phyloP scores from a whole-genome alignment of 108 stramenopile species.

The Nitzschia putrida region DNA sequence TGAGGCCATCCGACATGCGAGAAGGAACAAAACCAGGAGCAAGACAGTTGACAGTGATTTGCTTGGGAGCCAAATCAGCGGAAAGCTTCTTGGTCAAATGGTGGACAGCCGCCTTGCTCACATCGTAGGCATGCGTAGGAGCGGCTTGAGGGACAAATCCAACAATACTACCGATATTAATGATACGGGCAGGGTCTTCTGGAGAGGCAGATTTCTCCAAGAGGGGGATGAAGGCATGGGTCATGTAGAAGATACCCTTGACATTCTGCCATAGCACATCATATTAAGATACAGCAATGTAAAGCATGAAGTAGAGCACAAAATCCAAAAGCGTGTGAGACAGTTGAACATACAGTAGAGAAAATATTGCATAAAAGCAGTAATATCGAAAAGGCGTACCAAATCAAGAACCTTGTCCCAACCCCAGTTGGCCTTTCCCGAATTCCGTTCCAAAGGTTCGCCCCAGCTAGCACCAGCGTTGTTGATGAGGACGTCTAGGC shows the following conservation, averaged over 20 bases:
- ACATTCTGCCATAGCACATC: constrained; percentile 85
- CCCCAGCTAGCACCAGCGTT: constrained; percentile 78
- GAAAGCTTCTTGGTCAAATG: constrained; percentile 88
- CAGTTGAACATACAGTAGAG: neutral
- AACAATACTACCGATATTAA: constrained; percentile 92
- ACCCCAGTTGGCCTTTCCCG: constrained; percentile 90
- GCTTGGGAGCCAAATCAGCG: constrained; percentile 76
- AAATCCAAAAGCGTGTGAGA: neutral
- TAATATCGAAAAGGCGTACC: constrained; percentile 22
- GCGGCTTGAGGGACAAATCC: constrained; percentile 85
- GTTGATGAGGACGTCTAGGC: constrained; percentile 80
- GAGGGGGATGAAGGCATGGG: constrained; percentile 83
- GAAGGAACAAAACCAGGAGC: constrained; percentile 89
- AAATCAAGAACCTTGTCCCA: constrained; percentile 91
- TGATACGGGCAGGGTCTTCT: constrained; percentile 84
- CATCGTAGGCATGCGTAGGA: constrained; percentile 94
- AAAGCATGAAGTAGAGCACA: neutral
- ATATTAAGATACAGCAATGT: no score
- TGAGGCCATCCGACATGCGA: constrained; percentile 83
- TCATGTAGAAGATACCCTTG: constrained; percentile 89
- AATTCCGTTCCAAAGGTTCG: constrained; percentile 71
- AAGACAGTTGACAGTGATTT: constrained; percentile 89
- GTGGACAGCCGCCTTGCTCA: constrained; percentile 91
- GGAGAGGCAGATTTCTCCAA: constrained; percentile 54
- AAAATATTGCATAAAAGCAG: neutral